Percentiles rank a stretch among this genome's conserved stretches.
These are phyloP conservation scores for Conticribra guillardii DNA, from an alignment of 108 stramenopile genomes.

Conservation along the genomic window DNA sequence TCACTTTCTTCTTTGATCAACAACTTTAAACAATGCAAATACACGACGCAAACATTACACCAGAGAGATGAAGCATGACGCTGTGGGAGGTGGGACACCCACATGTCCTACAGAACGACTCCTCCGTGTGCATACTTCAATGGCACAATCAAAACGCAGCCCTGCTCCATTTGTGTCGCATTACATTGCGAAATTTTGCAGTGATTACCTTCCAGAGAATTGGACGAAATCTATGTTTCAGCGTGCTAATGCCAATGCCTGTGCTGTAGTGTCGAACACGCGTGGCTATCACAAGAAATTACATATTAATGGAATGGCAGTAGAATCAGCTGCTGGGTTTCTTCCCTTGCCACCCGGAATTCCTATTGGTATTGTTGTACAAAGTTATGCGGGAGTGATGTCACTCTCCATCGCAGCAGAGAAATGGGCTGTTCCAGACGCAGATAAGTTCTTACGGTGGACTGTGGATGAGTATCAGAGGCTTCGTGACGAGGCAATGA, in stretches of 20 bases:
- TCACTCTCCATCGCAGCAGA: constrained; percentile 78
- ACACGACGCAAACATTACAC: no score
- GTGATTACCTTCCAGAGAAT: constrained; percentile 44
- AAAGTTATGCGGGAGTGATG: constrained; percentile 63
- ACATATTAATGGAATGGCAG: constrained; percentile 69
- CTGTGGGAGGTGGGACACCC: constrained; percentile 16
- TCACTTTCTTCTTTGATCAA: no score
- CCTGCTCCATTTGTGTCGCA: constrained; percentile 73
- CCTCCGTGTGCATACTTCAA: constrained; percentile 53
- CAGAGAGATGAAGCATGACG: constrained; percentile 45
- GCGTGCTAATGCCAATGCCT: constrained; percentile 70
- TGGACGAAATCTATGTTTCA: constrained; percentile 56
- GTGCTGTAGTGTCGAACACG: constrained; percentile 76
- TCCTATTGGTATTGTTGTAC: constrained; percentile 79
- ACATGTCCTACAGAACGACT: constrained; percentile 57
- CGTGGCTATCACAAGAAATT: constrained; percentile 64
- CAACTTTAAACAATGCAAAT: no score
- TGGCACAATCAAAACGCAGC: constrained; percentile 60
- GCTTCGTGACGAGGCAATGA: constrained; percentile 41
- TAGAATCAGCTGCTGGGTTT: constrained; percentile 78
- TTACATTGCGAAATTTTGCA: constrained; percentile 53
- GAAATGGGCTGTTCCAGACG: constrained; percentile 85
- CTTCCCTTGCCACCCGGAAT: constrained; percentile 85
- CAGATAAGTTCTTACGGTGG: constrained; percentile 80
- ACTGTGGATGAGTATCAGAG: constrained; percentile 74